Evolutionary conservation across 2,329 filamentous ascomycete species (phyloP), one percentile per base, ranked within the genome.

Genomic region (Rugonectria rugulosa): DNA sequence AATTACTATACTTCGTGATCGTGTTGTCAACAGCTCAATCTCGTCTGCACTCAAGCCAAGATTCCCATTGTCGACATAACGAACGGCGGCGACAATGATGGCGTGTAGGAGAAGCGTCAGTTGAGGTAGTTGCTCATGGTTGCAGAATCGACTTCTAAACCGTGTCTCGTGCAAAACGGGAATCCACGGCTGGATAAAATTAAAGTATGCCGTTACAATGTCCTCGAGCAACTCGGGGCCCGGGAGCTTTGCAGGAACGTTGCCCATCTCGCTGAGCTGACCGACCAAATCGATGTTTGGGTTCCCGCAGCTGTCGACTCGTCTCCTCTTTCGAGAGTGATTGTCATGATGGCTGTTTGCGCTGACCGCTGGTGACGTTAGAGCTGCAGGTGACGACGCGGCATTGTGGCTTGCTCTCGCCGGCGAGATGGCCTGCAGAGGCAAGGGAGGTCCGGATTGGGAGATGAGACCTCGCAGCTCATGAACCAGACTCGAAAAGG

Each of bases 111-210:
- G 58, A 2, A 72, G 64, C 3, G 61, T 54, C 14, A 77, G 50
- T 12, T 63, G 65, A 1, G 51, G 43, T 6, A 60, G 59, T 9
- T 71, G 62, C 1, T 27, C 15, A 7, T 63, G 47, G 20, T 70
- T 56, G 5, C 46, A 15, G 3, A 74, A 44, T 2, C 69, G 63
- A 11, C 49, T 45, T 1, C 66, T 66, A 20, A 73, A 68, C 2
- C 68, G 56, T n/a, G 49, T 61, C 47, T 74, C 66, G 47, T 75
- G 72, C 6, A 75, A 47, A 36, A 75, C 71, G 0, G 72, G 73
- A n/a, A 73, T 73, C 70, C 73, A 77, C 0, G 74, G 74, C 36
- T 77, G 74, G 2, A 76, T 67, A 11, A 66, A 58, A 7, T 56
- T 56, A 50, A 76, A 76, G 53, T 76, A 75, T 5, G 70, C 64